Evolutionary conservation across 331 rosid genomes (phyloP), one percentile per base, ranked within the genome.

Genomic region (Malus hybrid): DNA sequence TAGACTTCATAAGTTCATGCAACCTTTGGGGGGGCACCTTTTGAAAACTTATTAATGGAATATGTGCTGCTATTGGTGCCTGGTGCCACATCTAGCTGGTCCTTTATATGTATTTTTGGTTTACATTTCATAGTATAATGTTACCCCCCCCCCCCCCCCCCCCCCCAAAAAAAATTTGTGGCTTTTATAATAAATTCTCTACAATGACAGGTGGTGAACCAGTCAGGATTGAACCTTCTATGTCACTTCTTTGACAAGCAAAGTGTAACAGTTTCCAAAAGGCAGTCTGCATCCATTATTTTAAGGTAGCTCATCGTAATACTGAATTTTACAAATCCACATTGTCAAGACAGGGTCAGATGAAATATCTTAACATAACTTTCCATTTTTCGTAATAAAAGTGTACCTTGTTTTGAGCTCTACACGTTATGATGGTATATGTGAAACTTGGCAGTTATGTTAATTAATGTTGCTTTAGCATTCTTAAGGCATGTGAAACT

Each of bases 171-270:
- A 24, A 24, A 39, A 39, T 9, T 68, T 24, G 28, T 79, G 62
- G 27, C 42, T 55, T 42, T 50, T 7, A 20, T 55, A 57, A 33
- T 20, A 11, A 36, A 65, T 39, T 77, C 73, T 71, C 52, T 82
- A 32, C 33, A 52, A 60, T 82, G 79, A 83, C 91, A 94, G 99
- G 97, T 92, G 81, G 95, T 90, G 82, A 94, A 94, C 76, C 83
- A 67, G 52, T 80, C 93, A 59, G 96, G 99, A 44, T 72, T 87
- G 72, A 80, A 85, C 84, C 93, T 94, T 87, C 87, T 80, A 34
- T 85, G 92, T 83, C 87, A 88, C 72, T 78, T 85, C 77, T 71
- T 86, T 83, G 85, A 90, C 50, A 67, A 80, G 85, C 90, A 88
- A 79, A 86, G 88, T 65, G 69, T 83, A 50, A 82, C 86, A 76